Evolutionary conservation across 2,329 filamentous ascomycete species (phyloP).

Genomic region (Fusarium torulosum): DNA sequence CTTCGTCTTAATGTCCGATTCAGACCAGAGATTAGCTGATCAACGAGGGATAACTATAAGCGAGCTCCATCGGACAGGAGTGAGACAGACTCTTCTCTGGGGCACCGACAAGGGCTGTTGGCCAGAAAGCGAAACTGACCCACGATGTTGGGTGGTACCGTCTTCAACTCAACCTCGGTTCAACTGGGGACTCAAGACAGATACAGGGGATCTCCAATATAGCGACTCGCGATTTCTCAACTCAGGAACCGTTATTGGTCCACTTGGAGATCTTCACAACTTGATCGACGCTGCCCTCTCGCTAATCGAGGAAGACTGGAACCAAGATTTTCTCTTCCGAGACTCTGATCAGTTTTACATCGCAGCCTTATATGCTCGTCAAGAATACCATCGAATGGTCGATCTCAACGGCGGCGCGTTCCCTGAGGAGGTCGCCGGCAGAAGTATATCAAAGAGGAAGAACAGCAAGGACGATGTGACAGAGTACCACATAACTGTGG

Average conservation of each 20-base stretch:
- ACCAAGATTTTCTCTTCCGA: slow-evolving; percentile 19
- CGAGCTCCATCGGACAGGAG: slow-evolving; percentile 27
- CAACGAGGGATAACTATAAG: slow-evolving; percentile 34
- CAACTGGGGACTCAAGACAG: slow-evolving; percentile 36
- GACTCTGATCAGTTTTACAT: slow-evolving; percentile 44
- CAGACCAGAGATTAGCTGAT: slow-evolving; percentile 39
- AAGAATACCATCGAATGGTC: slow-evolving; percentile 40
- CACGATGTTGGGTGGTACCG: slow-evolving; percentile 41
- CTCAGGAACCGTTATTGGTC: slow-evolving; percentile 43
- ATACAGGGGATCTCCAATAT: slow-evolving; percentile 18
- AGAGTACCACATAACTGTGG: slow-evolving; percentile 36
- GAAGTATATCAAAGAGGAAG: slow-evolving; percentile 30
- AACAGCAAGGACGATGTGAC: slow-evolving; percentile 21
- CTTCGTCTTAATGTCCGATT: slow-evolving; percentile 25
- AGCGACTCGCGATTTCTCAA: slow-evolving; percentile 39
- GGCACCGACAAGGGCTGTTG: slow-evolving; percentile 43
- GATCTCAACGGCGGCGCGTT: slow-evolving; percentile 28
- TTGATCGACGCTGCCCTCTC: slow-evolving; percentile 36
- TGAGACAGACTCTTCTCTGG: slow-evolving; percentile 43
- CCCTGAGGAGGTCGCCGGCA: slow-evolving; percentile 23
- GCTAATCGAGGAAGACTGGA: slow-evolving; percentile 21
- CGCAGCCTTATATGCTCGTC: slow-evolving; percentile 38
- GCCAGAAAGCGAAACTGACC: slow-evolving; percentile 14
- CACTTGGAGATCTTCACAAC: slow-evolving; percentile 36
- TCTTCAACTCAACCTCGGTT: slow-evolving; percentile 33